Evolutionary conservation across 192 early-diverging fungal genomes (phyloP).

Genomic region (Coemansia sp.): DNA sequence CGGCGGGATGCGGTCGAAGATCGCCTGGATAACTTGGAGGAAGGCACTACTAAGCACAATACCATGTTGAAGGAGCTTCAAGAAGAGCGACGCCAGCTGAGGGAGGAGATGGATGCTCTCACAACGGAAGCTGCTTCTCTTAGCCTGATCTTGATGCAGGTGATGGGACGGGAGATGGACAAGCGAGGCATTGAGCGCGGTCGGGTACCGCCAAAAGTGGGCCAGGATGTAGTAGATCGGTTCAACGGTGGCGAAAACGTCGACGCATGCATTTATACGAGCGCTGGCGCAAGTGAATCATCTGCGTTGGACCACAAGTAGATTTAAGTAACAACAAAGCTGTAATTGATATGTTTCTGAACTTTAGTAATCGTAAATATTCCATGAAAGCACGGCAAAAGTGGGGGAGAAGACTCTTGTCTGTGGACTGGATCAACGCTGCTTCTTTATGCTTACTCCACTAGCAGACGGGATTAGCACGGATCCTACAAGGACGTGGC

Average conservation of each 20-base stretch:
- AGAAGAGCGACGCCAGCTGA: slow-evolving; percentile 22
- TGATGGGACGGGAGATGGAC: slow-evolving; percentile 33
- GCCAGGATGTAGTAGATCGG: slow-evolving; percentile 27
- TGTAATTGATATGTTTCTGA: background rate
- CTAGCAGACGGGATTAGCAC: slow-evolving; percentile 40
- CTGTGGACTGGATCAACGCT: slow-evolving; percentile 12
- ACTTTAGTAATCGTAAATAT: background rate
- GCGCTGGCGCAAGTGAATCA: background rate
- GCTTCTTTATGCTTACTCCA: slow-evolving; percentile 15
- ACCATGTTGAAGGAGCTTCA: slow-evolving; percentile 45
- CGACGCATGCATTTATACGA: slow-evolving; percentile 6
- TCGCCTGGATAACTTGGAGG: slow-evolving; percentile 59
- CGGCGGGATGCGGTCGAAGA: slow-evolving; percentile 40
- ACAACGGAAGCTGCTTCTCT: slow-evolving; percentile 23
- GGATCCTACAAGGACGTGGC: slow-evolving; percentile 59
- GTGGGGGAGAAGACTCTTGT: background rate
- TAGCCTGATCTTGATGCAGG: slow-evolving; percentile 37
- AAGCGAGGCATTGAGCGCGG: slow-evolving; percentile 23
- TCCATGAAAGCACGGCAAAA: background rate
- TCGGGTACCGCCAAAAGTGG: slow-evolving; percentile 17
- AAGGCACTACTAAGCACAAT: slow-evolving; percentile 31
- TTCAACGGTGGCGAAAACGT: slow-evolving; percentile 25
- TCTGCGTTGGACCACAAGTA: background rate
- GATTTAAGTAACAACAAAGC: background rate
- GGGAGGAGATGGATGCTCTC: slow-evolving; percentile 24